phyloP scores from a whole-genome alignment of 1,139 yeast species.

The Protomyces arabidopsidicola region DNA sequence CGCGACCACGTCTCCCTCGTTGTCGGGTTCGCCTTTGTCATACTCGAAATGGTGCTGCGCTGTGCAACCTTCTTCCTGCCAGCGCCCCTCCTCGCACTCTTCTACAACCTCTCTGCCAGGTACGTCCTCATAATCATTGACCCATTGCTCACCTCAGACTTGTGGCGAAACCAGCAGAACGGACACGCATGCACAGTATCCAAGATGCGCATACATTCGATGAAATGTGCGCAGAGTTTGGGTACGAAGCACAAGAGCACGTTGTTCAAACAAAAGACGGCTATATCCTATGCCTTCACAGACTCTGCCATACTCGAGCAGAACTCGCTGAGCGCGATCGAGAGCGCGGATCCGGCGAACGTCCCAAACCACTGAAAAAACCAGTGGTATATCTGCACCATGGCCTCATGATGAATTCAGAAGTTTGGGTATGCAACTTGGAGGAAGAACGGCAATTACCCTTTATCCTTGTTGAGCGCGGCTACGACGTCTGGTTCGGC shows the following conservation, averaged over 20 bases:
- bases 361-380: conserved; percentile 41
- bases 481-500: conserved; percentile 91
- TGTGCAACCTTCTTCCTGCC: conserved; percentile 28
- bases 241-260: conserved; percentile 66
- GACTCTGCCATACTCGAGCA: conserved; percentile 47
- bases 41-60: conserved; percentile 31
- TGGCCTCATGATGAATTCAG: conserved; percentile 86
- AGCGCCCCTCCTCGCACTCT: conserved; percentile 24
- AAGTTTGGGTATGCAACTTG: conserved; percentile 69
- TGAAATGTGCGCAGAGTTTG: conserved; percentile 60
- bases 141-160: neutral
- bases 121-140: conserved; percentile 6
- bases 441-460: conserved; percentile 65
- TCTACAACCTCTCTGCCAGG: conserved; percentile 30
- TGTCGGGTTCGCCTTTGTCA: conserved; percentile 31
- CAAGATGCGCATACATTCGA: conserved; percentile 49
- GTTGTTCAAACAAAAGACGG: conserved; percentile 59
- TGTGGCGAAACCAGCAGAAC: conserved; percentile 29
- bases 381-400: conserved; percentile 78
- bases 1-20: conserved; percentile 29
- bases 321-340: conserved; percentile 33
- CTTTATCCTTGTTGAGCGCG: conserved; percentile 66
- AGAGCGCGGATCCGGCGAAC: neutral
- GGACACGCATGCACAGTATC: conserved; percentile 36
- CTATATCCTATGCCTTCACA: conserved; percentile 52